These are phyloP conservation scores for Syzygium jambos DNA, from an alignment of 345 rosid species.

Conservation along the genomic window DNA sequence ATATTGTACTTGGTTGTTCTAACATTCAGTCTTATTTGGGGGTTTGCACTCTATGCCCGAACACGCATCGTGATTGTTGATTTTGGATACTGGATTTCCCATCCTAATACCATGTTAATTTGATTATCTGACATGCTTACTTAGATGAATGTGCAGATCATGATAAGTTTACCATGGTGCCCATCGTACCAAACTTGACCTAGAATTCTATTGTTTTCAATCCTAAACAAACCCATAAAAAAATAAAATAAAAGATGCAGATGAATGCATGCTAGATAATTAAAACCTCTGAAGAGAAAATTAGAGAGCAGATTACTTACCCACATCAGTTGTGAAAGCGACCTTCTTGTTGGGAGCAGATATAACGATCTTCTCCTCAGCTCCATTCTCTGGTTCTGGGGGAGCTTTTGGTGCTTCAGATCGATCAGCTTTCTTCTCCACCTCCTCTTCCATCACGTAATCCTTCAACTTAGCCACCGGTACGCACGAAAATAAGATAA, in stretches of 20 bases:
- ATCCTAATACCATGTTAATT: not conserved
- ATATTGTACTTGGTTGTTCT: too few species aligned
- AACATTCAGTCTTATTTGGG: too few species aligned
- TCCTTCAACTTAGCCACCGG: constrained; percentile 20
- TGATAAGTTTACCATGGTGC: not conserved
- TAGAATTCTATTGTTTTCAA: not conserved
- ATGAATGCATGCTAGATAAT: not conserved
- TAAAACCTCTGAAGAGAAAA: not conserved
- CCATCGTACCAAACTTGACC: not conserved
- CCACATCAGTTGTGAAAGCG: not conserved
- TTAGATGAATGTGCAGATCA: not conserved
- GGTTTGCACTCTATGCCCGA: not conserved
- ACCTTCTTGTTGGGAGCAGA: not conserved
- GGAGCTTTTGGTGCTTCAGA: not conserved
- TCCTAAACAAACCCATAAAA: not conserved
- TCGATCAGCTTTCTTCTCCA: constrained; percentile 1
- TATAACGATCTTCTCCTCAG: not conserved
- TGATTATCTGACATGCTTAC: not conserved
- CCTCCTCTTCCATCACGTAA: constrained; percentile 27
- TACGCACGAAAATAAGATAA: not conserved
- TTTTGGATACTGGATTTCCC: not conserved
- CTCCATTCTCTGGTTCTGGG: not conserved
- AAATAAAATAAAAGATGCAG: not conserved
- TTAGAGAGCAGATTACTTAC: not conserved
- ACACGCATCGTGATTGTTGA: not conserved